A percentile compares a stretch with the other conserved stretches of the same genome.
Evolutionary conservation across 2,329 filamentous ascomycete species (phyloP).

Genomic region (Neofusicoccum sp.): DNA sequence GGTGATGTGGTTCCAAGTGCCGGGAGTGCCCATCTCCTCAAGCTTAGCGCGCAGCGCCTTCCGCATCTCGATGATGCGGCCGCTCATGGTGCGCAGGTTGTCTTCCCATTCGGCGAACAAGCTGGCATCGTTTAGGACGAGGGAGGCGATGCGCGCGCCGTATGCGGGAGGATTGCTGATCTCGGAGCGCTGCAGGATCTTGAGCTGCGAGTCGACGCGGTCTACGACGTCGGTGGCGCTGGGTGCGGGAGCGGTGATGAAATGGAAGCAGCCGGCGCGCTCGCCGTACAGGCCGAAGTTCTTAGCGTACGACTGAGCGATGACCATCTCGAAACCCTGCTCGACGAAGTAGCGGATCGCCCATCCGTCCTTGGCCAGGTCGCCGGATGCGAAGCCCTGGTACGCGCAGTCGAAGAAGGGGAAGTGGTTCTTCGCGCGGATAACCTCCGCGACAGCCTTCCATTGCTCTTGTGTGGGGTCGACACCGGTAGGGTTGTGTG

Average conservation of each 20-base stretch:
- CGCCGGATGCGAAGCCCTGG: constrained; percentile 94
- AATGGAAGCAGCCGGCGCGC: constrained; percentile 94
- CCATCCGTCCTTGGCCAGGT: constrained; percentile 79
- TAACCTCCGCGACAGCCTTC: constrained; percentile 78
- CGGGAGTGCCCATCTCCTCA: constrained; percentile 80
- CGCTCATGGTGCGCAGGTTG: constrained; percentile 89
- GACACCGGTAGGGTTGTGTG: constrained; percentile 96
- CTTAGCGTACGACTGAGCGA: constrained; percentile 56
- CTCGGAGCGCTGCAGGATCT: constrained; percentile 92
- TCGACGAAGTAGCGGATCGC: constrained; percentile 94
- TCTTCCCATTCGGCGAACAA: constrained; percentile 92
- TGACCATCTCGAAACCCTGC: constrained; percentile 71
- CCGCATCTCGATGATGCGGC: constrained; percentile 91
- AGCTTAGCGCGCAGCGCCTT: constrained; percentile 73
- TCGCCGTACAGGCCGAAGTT: constrained; percentile 86
- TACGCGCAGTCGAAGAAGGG: constrained; percentile 99
- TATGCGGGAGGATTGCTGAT: constrained; percentile 97
- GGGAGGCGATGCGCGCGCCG: constrained; percentile 82
- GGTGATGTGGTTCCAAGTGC: constrained; percentile 94
- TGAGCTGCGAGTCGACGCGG: constrained; percentile 80
- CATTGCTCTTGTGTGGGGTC: constrained; percentile 93
- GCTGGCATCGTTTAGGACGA: constrained; percentile 75
- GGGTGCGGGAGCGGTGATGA: constrained; percentile 71
- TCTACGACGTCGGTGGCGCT: constrained; percentile 60
- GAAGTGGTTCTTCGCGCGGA: constrained; percentile 79